phyloP scores from a whole-genome alignment of 148 eudicot genomes.

The Rhododendron griersonianum region DNA sequence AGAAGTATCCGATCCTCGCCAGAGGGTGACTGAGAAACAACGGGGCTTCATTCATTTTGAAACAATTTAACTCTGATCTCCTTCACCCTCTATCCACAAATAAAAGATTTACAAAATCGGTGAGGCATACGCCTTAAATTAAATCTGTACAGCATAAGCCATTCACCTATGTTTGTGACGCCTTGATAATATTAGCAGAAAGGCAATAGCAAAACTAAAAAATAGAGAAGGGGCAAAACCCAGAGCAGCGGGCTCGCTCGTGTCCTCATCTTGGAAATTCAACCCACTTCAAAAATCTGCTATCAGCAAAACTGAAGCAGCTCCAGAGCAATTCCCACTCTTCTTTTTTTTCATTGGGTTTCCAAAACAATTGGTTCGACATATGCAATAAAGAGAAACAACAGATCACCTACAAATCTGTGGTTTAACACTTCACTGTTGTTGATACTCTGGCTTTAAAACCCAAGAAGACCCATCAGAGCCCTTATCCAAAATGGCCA shows the following conservation, averaged over 20 bases:
- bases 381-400: background rate
- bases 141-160: background rate
- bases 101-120: background rate
- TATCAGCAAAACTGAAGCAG: background rate
- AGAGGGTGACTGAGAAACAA: background rate
- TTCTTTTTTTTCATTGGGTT: background rate
- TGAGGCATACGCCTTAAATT: background rate
- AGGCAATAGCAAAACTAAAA: background rate
- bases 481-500: conserved; percentile 64
- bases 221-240: background rate
- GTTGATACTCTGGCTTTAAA: conserved; percentile 69
- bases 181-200: background rate
- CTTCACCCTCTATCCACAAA: background rate
- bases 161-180: background rate
- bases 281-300: background rate
- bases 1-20: background rate
- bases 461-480: conserved; percentile 72
- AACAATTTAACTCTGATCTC: background rate
- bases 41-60: background rate
- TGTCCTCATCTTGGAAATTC: background rate
- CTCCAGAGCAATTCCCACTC: background rate
- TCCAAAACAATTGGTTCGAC: background rate
- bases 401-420: background rate
- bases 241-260: background rate
- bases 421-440: conserved; percentile 12